Percentiles rank a stretch among this genome's conserved stretches.
Conservation (phyloP, 225 moss, liverwort and hornwort genomes). For the Physcomitrium patens region DNA sequence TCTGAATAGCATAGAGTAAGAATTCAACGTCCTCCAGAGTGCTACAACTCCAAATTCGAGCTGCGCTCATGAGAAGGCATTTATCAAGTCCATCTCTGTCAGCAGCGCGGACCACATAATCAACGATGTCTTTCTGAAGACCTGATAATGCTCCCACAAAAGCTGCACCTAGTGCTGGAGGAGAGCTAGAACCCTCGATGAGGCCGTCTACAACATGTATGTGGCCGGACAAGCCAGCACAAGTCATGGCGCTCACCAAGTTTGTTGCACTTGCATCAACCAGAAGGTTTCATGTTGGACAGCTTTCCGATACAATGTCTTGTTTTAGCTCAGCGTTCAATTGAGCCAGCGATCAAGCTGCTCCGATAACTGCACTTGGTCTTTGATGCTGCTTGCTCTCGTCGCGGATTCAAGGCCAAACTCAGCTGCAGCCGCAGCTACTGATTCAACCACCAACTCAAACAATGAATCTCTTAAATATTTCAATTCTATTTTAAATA, state of each 20-base stretch:
- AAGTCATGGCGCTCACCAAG: constrained; percentile 25
- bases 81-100: constrained; percentile 22
- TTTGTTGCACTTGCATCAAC: constrained; percentile 26
- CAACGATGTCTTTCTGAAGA: constrained; percentile 25
- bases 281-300: no score
- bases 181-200: not conserved
- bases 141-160: constrained; percentile 31
- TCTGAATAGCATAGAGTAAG: constrained; percentile 29
- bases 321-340: no score
- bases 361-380: no score
- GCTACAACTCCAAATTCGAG: constrained; percentile 35
- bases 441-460: no score
- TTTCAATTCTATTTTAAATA: no score
- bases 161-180: constrained; percentile 26
- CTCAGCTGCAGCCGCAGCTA: no score
- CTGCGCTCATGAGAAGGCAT: constrained; percentile 34
- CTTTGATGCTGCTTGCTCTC: no score
- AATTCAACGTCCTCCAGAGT: constrained; percentile 30
- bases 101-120: constrained; percentile 22
- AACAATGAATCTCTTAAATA: no score
- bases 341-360: no score
- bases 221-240: constrained; percentile 29
- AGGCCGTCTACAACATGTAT: constrained; percentile 26
- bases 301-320: no score
- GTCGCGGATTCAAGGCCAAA: no score